Percentiles rank a stretch among this genome's conserved stretches.
phyloP scores from a whole-genome alignment of 352 stramenopile genomes.

The Globisporangium okanoganense region DNA sequence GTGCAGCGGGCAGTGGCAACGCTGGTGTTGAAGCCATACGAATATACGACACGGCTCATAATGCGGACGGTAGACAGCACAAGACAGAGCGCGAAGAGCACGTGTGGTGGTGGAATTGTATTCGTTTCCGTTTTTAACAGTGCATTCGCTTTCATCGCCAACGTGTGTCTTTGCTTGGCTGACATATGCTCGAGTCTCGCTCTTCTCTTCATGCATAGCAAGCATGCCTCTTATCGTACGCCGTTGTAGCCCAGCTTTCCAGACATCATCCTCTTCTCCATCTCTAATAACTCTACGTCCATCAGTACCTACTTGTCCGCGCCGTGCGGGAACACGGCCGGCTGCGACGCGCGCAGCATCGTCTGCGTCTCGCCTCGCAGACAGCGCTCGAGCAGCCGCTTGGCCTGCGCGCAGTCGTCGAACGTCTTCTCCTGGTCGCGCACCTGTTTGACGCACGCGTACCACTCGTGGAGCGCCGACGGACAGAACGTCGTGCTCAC shows the following conservation, averaged over 20 bases:
- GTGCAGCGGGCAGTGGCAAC: background rate
- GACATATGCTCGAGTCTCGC: background rate
- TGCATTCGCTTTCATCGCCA: background rate
- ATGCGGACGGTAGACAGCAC: background rate
- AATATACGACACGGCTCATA: background rate
- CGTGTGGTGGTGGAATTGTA: background rate
- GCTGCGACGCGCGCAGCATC: constrained; percentile 58
- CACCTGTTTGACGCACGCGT: constrained; percentile 43
- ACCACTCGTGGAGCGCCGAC: constrained; percentile 46
- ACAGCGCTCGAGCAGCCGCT: constrained; percentile 73
- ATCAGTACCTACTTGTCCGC: background rate
- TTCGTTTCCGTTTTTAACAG: background rate
- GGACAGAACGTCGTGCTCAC: constrained; percentile 45
- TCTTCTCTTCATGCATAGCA: background rate
- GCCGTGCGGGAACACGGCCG: constrained; percentile 46
- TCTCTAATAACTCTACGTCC: background rate
- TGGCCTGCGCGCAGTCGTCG: constrained; percentile 40
- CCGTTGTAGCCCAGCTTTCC: background rate
- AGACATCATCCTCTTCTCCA: background rate
- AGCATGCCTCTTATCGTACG: no score
- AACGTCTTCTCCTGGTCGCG: constrained; percentile 33
- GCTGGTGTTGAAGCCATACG: background rate
- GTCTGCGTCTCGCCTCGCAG: constrained; percentile 58
- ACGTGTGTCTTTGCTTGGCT: background rate
- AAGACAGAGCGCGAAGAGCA: background rate